Conservation (phyloP, 1,284 basidiomycete species). For the Marasmius sp. region DNA sequence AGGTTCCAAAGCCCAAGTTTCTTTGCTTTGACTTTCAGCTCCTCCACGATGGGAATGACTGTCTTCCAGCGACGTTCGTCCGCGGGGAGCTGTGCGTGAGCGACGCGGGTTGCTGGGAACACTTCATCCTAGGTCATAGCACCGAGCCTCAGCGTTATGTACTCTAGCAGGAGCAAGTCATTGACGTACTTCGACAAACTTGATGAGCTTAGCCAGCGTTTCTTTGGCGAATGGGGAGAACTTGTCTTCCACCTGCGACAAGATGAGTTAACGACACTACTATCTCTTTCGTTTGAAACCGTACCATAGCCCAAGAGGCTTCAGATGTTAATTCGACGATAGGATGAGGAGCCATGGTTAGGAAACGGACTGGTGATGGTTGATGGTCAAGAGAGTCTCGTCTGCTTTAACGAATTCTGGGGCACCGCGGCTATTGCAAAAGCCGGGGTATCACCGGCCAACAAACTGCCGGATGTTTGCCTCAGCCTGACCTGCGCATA, state of each 20-base stretch:
- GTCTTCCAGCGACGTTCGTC: slow-evolving; percentile 85
- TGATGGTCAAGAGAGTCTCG: too few relatives aligned
- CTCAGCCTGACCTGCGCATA: not conserved
- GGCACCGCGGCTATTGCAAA: not conserved
- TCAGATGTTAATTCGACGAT: slow-evolving; percentile 74
- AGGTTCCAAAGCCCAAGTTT: slow-evolving; percentile 94
- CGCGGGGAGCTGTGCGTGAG: slow-evolving; percentile 80
- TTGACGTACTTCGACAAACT: slow-evolving; percentile 78
- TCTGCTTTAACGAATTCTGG: too few relatives aligned
- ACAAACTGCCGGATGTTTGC: too few relatives aligned
- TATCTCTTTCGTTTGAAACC: slow-evolving; percentile 17
- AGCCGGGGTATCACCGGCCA: not conserved
- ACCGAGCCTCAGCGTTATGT: slow-evolving; percentile 9
- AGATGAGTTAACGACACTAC: slow-evolving; percentile 5
- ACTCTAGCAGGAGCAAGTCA: not conserved
- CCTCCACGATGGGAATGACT: slow-evolving; percentile 78
- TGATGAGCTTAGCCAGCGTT: slow-evolving; percentile 79
- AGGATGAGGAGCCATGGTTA: slow-evolving; percentile 59
- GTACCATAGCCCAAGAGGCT: slow-evolving; percentile 80
- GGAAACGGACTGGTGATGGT: slow-evolving; percentile 6
- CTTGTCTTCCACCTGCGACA: slow-evolving; percentile 80
- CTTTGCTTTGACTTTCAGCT: slow-evolving; percentile 88
- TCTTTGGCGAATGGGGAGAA: slow-evolving; percentile 89
- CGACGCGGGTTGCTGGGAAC: slow-evolving; percentile 76
- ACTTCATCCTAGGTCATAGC: slow-evolving; percentile 73